A percentile compares a stretch with the other conserved stretches of the same genome.
Conservation (phyloP, 345 rosid genomes). For the Clausena lansium region DNA sequence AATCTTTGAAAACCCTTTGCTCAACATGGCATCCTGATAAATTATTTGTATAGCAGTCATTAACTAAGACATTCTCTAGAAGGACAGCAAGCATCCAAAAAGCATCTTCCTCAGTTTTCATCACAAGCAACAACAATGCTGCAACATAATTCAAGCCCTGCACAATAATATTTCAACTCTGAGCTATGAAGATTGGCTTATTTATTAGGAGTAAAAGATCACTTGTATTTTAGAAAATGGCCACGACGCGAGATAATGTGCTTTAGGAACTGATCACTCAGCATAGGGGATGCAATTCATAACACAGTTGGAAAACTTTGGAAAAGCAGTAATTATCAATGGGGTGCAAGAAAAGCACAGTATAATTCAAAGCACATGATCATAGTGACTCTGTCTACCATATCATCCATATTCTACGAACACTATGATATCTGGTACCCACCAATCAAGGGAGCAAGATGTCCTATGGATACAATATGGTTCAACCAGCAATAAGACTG, state of each 20-base stretch:
- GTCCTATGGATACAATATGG: neutral
- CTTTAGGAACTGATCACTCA: neutral
- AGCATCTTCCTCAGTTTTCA: conserved; percentile 99
- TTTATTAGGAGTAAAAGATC: neutral
- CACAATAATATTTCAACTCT: conserved; percentile 9
- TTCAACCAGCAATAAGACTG: neutral
- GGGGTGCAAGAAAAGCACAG: neutral
- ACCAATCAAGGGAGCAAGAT: neutral
- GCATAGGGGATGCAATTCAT: neutral
- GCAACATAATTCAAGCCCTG: conserved; percentile 98
- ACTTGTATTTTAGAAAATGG: neutral
- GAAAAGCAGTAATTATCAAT: neutral
- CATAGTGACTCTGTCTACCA: neutral
- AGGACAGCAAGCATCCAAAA: conserved; percentile 99
- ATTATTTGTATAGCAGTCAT: conserved; percentile 91
- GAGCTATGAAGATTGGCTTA: neutral
- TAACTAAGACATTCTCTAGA: conserved; percentile 89
- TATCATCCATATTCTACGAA: neutral
- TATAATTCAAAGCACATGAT: neutral
- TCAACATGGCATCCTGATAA: conserved; percentile 98
- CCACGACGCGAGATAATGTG: neutral
- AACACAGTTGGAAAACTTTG: neutral
- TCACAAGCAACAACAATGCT: conserved; percentile 86
- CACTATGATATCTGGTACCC: neutral
- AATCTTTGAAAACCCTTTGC: conserved; percentile 94